A percentile compares a stretch with the other conserved stretches of the same genome.
phyloP scores from a whole-genome alignment of 2,329 filamentous ascomycete species.

The Neonectria faginata region DNA sequence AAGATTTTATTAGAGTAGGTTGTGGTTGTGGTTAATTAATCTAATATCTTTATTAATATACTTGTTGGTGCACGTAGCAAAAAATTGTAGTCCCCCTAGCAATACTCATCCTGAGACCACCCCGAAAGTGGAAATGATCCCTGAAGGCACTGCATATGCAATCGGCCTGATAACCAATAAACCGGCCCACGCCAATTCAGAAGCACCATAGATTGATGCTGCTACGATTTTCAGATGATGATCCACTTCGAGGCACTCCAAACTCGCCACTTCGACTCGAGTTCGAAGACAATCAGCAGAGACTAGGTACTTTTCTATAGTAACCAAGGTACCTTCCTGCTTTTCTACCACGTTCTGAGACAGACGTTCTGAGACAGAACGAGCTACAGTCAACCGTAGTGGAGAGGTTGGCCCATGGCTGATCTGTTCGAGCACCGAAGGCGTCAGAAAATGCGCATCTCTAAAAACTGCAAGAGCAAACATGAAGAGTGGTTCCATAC shows the following conservation, averaged over 20 bases:
- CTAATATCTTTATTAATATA: too few species aligned
- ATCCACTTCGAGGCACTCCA: background rate
- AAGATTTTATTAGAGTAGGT: too few species aligned
- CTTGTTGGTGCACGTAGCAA: too few species aligned
- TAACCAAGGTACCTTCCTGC: too few species aligned
- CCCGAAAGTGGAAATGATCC: background rate
- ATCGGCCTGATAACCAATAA: background rate
- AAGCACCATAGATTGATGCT: background rate
- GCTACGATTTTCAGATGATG: background rate
- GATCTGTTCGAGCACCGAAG: background rate
- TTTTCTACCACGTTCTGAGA: too few species aligned
- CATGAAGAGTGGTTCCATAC: background rate
- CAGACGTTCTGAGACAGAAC: too few species aligned
- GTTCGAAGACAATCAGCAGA: too few species aligned
- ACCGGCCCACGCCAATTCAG: background rate
- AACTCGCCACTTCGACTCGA: too few species aligned
- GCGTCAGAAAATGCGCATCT: background rate
- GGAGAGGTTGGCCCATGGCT: constrained; percentile 6
- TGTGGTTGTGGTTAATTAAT: too few species aligned
- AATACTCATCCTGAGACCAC: background rate
- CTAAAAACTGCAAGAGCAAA: background rate
- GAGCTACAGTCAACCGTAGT: too few species aligned
- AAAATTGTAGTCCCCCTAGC: too few species aligned
- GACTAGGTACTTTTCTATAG: too few species aligned
- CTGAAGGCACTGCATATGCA: background rate